Percentiles rank a stretch among this genome's conserved stretches.
Evolutionary conservation across 192 early-diverging fungal genomes (phyloP).

Genomic region (Lobulomyces angularis): DNA sequence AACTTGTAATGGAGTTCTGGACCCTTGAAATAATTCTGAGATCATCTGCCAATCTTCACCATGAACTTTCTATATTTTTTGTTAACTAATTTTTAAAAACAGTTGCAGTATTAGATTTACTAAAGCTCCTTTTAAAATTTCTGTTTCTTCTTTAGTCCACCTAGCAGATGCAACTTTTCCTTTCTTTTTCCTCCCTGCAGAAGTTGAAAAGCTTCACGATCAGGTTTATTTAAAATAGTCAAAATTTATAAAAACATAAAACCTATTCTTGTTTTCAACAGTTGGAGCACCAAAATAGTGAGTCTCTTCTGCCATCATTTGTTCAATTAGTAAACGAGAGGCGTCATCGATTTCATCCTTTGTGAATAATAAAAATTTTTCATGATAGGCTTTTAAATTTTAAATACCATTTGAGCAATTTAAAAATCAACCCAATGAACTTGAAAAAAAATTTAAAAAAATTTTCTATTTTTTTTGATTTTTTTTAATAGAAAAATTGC

Average conservation of each 20-base stretch:
- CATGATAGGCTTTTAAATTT: too few relatives aligned
- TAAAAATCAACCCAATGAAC: too few relatives aligned
- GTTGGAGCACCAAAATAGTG: slow-evolving; percentile 39
- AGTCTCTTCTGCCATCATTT: slow-evolving; percentile 51
- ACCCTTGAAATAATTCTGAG: too few relatives aligned
- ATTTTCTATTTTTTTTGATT: too few relatives aligned
- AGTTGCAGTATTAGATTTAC: too few relatives aligned
- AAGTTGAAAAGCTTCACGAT: slow-evolving; percentile 3
- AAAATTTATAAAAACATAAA: slow-evolving; percentile 2
- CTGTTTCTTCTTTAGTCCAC: slow-evolving; percentile 47
- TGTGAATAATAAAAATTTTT: too few relatives aligned
- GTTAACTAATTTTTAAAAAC: too few relatives aligned
- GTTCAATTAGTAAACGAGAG: slow-evolving; percentile 39
- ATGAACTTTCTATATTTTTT: too few relatives aligned
- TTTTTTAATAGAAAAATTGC: too few relatives aligned
- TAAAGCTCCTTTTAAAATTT: slow-evolving; percentile 34
- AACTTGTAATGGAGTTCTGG: slow-evolving; percentile 43
- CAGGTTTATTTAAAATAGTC: background rate
- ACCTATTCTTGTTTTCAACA: slow-evolving; percentile 11
- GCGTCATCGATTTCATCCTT: slow-evolving; percentile 42
- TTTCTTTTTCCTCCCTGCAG: slow-evolving; percentile 15
- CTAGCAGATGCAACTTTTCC: slow-evolving; percentile 37
- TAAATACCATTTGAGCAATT: too few relatives aligned
- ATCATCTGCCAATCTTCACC: too few relatives aligned
- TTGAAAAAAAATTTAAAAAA: too few relatives aligned